phyloP scores from a whole-genome alignment of 768 basidiomycete species.

The Boletales sp. region DNA sequence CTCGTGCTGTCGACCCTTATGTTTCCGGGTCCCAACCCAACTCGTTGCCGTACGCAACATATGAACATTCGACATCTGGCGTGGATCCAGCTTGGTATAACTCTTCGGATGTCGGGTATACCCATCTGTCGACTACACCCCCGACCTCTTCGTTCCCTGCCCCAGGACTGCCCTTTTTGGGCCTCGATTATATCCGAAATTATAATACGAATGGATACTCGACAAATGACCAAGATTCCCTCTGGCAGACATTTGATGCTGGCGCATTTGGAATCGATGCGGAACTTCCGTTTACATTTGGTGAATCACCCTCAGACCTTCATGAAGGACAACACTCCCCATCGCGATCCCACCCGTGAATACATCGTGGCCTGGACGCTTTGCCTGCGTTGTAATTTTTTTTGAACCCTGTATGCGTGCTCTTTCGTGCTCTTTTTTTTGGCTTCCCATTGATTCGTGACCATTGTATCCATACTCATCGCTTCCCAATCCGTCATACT shows the following conservation, averaged over 20 bases:
- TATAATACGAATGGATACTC: conserved; percentile 51
- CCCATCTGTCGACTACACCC: conserved; percentile 53
- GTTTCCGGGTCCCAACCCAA: conserved; percentile 34
- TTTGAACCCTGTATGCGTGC: conserved; percentile 14
- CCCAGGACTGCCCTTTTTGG: conserved; percentile 77
- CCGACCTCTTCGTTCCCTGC: conserved; percentile 64
- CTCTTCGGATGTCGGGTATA: conserved; percentile 37
- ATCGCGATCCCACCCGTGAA: conserved; percentile 19
- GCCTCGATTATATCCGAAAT: conserved; percentile 80
- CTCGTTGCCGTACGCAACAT: conserved; percentile 42
- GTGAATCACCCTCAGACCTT: conserved; percentile 31
- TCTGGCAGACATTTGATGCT: conserved; percentile 65
- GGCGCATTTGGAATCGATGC: conserved; percentile 74
- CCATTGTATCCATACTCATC: conserved; percentile 31
- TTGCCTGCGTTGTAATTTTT: conserved; percentile 9
- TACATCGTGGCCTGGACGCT: background rate
- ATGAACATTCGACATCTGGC: conserved; percentile 38
- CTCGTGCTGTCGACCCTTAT: conserved; percentile 42
- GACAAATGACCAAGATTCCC: conserved; percentile 36
- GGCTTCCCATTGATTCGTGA: conserved; percentile 6
- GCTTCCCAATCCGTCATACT: conserved; percentile 16
- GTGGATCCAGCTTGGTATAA: conserved; percentile 38
- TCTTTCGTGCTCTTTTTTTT: background rate
- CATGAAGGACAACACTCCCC: conserved; percentile 30
- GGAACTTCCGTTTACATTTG: conserved; percentile 66